Evolutionary conservation across 208 protist genomes (phyloP), one percentile per base, ranked within the genome.

Genomic region (Lotmaria passim): DNA sequence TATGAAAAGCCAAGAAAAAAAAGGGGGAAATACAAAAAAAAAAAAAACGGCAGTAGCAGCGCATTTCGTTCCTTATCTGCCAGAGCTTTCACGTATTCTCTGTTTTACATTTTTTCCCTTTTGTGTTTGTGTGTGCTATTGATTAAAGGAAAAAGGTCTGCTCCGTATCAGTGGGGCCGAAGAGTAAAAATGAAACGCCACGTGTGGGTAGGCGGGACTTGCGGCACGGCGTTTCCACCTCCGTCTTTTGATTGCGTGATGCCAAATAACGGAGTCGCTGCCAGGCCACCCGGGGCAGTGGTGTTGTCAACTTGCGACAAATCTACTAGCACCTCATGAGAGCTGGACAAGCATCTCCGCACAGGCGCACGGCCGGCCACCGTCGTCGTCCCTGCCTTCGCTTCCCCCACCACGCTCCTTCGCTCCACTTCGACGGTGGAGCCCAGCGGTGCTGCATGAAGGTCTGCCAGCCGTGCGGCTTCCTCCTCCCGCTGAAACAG

Each of bases 401-500:
- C 7, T 11, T 28, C 61, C 11, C 31, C 33, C 6, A 28, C 17
- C 14, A 51, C 41, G 8, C 34, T 17, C 8, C 24, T 26, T 21
- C 44, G 59, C 30, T 53, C n/a, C 17, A 53, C 59, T 3, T 19
- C 7, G 19, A 65, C 44, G 2, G 34, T n/a, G 4, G 36, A 38
- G 4, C 28, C 34, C 12, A 28, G 14, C 19, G 28, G 0, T 26
- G 59, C 48, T 23, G 26, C 33, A n/a, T 10, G 2, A 24, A 28
- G 23, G 30, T 36, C 21, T 31, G 34, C 26, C 23, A 75, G 52
- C 26, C 43, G 59, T 47, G 69, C 59, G 2, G 71, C 71, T n/a
- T 76, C 71, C 14, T 60, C 62, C 28, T 28, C 34, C n/a, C 46
- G 14, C 34, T 76, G 71, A 62, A 76, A 76, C 6, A 76, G 56